Percentiles rank a stretch among this genome's conserved stretches.
Conservation (phyloP, 1,284 basidiomycete genomes). For the Ganoderma sinense region DNA sequence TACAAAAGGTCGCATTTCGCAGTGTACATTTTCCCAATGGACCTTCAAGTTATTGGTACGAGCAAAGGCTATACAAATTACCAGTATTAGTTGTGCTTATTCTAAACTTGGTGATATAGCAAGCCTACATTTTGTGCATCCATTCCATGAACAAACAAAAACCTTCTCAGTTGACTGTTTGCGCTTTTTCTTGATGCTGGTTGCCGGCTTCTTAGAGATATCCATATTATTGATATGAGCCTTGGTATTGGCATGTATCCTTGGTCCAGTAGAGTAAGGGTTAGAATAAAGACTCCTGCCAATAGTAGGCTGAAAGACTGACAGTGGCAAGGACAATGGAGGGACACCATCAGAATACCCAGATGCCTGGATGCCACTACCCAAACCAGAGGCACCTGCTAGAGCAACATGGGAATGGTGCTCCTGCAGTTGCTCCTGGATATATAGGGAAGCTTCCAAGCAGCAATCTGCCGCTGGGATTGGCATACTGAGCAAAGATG, state of each 20-base stretch:
- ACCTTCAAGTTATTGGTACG: constrained; percentile 12
- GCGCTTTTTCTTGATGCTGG: neutral
- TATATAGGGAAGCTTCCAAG: neutral
- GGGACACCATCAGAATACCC: neutral
- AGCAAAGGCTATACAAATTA: constrained; percentile 3
- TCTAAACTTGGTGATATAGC: neutral
- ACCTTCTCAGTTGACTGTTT: constrained; percentile 9
- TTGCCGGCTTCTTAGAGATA: neutral
- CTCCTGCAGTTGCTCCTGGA: constrained; percentile 16
- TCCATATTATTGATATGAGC: neutral
- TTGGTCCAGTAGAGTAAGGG: neutral
- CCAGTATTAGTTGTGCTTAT: neutral
- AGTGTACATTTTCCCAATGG: constrained; percentile 7
- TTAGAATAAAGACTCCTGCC: neutral
- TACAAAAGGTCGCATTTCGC: neutral
- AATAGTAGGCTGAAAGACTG: too few relatives aligned
- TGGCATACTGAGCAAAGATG: neutral
- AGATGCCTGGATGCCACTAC: constrained; percentile 15
- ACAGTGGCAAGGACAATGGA: neutral
- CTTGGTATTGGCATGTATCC: neutral
- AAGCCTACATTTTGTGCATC: constrained; percentile 11
- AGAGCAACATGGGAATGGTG: constrained; percentile 14
- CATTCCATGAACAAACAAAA: neutral
- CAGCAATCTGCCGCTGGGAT: neutral
- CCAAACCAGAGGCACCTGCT: constrained; percentile 19